Evolutionary conservation across 768 basidiomycete species (phyloP).

Genomic region (Punctularia strigosozonata): DNA sequence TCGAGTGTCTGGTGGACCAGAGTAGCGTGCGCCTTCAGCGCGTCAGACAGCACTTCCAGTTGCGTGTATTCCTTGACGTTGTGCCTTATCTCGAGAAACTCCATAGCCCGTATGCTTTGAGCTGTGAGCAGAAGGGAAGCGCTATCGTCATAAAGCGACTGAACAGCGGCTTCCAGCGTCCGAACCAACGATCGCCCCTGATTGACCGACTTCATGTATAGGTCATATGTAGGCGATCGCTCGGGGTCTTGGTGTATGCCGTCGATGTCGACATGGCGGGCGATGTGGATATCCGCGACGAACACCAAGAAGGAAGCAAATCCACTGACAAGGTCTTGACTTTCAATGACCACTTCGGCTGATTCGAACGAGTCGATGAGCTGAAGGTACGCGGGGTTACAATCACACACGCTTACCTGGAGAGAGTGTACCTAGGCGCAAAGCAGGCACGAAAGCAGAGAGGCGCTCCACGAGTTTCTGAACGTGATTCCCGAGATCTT

Average conservation of each 20-base stretch:
- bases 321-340: constrained; percentile 40
- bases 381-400: no score
- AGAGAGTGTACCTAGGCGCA: not conserved
- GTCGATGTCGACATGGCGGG: constrained; percentile 75
- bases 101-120: constrained; percentile 39
- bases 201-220: constrained; percentile 55
- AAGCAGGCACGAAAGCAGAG: constrained; percentile 16
- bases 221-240: constrained; percentile 28
- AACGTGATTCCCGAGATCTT: constrained; percentile 30
- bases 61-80: constrained; percentile 3
- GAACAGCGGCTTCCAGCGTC: constrained; percentile 55
- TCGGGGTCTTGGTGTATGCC: constrained; percentile 44
- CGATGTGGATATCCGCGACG: constrained; percentile 64
- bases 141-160: constrained; percentile 66
- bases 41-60: constrained; percentile 26
- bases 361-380: no score
- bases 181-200: constrained; percentile 58
- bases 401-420: not conserved
- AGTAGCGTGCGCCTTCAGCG: constrained; percentile 44
- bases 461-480: constrained; percentile 47
- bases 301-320: constrained; percentile 47
- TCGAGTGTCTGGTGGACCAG: constrained; percentile 51
- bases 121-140: constrained; percentile 44
- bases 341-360: no score
- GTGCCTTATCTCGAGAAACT: constrained; percentile 9